A percentile compares a stretch with the other conserved stretches of the same genome.
phyloP scores from a whole-genome alignment of 164 flowering plant species.

The Houttuynia cordata region DNA sequence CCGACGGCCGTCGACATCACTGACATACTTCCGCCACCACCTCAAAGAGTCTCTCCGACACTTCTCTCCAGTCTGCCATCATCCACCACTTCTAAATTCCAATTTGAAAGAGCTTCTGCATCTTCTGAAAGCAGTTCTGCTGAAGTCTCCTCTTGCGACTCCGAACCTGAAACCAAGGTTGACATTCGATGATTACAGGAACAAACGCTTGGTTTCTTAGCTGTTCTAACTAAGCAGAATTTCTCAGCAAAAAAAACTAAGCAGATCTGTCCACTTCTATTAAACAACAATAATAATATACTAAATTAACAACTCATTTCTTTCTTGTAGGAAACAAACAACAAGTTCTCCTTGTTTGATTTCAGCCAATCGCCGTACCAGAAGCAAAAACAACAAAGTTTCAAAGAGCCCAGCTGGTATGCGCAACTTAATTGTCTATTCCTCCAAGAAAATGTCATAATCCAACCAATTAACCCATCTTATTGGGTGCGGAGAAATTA shows the following conservation, averaged over 20 bases:
- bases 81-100: slow-evolving; percentile 10
- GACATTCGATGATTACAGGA: slow-evolving; percentile 20
- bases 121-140: slow-evolving; percentile 13
- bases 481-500: too few species aligned
- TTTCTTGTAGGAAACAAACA: slow-evolving; percentile 49
- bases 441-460: too few species aligned
- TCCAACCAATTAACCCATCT: too few species aligned
- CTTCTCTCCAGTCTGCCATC: slow-evolving; percentile 15
- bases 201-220: neutral
- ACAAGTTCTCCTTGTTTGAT: slow-evolving; percentile 27
- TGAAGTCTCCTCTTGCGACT: slow-evolving; percentile 16
- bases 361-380: slow-evolving; percentile 7
- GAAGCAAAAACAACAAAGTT: slow-evolving; percentile 23
- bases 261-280: slow-evolving; percentile 3
- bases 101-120: slow-evolving; percentile 17
- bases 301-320: neutral
- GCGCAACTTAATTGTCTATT: neutral
- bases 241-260: too few species aligned
- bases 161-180: slow-evolving; percentile 35
- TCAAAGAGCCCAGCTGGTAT: slow-evolving; percentile 40
- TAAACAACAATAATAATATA: too few species aligned
- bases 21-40: slow-evolving; percentile 26
- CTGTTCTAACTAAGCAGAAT: slow-evolving; percentile 36
- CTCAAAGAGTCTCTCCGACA: slow-evolving; percentile 40
- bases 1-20: slow-evolving; percentile 8